Conservation (phyloP, 2,329 filamentous ascomycete species). For the Phialocephala subalpina region DNA sequence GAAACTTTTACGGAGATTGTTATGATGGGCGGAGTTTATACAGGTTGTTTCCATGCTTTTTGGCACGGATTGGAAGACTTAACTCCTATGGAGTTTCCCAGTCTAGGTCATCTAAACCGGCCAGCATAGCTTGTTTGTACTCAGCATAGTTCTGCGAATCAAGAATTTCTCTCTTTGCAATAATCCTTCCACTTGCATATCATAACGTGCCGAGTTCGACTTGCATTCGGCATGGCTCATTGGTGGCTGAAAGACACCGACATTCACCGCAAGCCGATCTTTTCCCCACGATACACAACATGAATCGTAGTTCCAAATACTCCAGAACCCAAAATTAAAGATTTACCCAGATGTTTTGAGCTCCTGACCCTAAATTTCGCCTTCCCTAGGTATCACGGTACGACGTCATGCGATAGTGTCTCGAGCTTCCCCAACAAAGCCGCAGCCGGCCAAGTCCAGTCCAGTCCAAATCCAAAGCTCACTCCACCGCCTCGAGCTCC, state of each 20-base stretch:
- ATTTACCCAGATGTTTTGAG: too few relatives aligned
- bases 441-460: constrained; percentile 6
- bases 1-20: constrained; percentile 35
- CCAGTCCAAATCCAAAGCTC: constrained; percentile 7
- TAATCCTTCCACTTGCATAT: neutral
- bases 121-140: constrained; percentile 39
- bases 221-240: neutral
- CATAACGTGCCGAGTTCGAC: neutral
- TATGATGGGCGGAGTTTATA: constrained; percentile 44
- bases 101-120: constrained; percentile 27
- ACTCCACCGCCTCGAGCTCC: constrained; percentile 13
- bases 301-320: neutral
- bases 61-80: constrained; percentile 34
- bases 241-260: constrained; percentile 5
- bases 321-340: too few relatives aligned
- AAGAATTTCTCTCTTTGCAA: constrained; percentile 35
- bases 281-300: neutral
- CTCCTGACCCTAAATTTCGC: neutral
- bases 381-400: constrained; percentile 21
- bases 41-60: constrained; percentile 40
- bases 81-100: constrained; percentile 33
- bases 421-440: constrained; percentile 17
- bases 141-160: constrained; percentile 43
- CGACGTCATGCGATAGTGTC: constrained; percentile 29
- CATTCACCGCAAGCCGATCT: neutral